These are phyloP conservation scores for Citrullus colocynthis DNA, from an alignment of 306 rosid species.

Conservation along the genomic window DNA sequence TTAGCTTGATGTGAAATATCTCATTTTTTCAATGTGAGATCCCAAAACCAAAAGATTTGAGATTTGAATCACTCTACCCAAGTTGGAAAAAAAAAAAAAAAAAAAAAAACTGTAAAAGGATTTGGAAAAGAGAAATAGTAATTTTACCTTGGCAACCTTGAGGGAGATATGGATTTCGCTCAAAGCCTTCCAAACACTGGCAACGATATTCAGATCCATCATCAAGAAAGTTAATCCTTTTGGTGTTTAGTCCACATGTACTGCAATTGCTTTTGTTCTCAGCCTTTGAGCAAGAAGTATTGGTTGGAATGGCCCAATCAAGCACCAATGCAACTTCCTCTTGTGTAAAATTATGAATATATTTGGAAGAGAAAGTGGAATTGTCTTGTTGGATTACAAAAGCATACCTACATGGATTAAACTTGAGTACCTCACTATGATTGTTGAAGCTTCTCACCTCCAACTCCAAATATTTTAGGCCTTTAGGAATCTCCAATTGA, in stretches of 20 bases:
- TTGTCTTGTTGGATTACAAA: constrained; percentile 9
- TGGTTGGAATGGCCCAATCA: constrained; percentile 27
- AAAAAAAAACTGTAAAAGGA: no score
- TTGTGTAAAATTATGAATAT: not conserved
- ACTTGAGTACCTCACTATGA: not conserved
- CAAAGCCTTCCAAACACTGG: constrained; percentile 19
- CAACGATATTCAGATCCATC: constrained; percentile 23
- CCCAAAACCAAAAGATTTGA: no score
- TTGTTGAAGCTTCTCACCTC: accelerated
- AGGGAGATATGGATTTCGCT: constrained; percentile 30
- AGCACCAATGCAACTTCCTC: constrained; percentile 10
- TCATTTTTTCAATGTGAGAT: no score
- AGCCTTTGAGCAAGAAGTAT: not conserved
- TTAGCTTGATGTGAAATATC: no score
- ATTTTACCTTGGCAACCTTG: constrained; percentile 23
- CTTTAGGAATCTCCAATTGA: constrained; percentile 13
- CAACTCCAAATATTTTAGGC: not conserved
- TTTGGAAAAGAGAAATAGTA: no score
- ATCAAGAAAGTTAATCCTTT: not conserved
- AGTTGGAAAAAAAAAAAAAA: no score
- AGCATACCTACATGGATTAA: constrained; percentile 21
- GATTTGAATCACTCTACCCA: no score
- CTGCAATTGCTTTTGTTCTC: not conserved
- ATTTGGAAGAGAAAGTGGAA: not conserved
- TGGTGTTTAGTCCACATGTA: not conserved